Base-by-base conservation (phyloP, 208 protist species). In the Endotrypanum monterogeii region DNA sequence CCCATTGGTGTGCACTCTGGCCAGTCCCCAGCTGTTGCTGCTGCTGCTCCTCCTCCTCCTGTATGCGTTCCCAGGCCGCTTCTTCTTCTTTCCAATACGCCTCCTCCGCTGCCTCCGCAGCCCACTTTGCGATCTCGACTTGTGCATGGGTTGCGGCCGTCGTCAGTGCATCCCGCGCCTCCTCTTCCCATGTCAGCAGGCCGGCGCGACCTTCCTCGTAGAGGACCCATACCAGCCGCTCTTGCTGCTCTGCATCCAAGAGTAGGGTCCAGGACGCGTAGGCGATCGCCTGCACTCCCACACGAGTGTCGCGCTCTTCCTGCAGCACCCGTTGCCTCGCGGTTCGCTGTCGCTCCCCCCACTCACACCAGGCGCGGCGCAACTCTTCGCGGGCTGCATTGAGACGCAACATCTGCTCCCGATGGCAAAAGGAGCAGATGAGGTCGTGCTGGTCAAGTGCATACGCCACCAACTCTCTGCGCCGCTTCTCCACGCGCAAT, bases 391-490 rank as follows among this genome's bases (percentile, higher is more conserved):
- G 66, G 37, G 58, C 79, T 9, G 23, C 9, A 20, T 74, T 72
- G 23, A 70, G 30, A 62, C 82, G 58, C 28, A 71, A n/a, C 16
- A 61, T 50, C 8, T 78, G 56, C 52, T 78, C 54, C 20, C 52
- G 65, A 57, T 50, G 50, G 0, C 54, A 65, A 71, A 89, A 91
- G 23, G 78, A 66, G 8, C 79, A 77, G 18, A 89, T 84, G 65
- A 93, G 83, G 63, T 91, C 86, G 35, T 84, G 72, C 76, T 90
- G 81, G 50, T 89, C 78, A 55, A 77, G 28, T 20, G 83, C 86
- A 78, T 78, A 93, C n/a, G 18, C 46, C 56, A 80, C 41, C 60
- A 93, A 79, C 44, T 82, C 76, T 60, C 73, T 74, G 32, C 82
- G 79, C 23, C 86, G 79, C 68, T 82, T 69, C 35, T 91, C 84